Evolutionary conservation across 1,284 basidiomycete genomes (phyloP).

Genomic region (Cronartium ribicola): DNA sequence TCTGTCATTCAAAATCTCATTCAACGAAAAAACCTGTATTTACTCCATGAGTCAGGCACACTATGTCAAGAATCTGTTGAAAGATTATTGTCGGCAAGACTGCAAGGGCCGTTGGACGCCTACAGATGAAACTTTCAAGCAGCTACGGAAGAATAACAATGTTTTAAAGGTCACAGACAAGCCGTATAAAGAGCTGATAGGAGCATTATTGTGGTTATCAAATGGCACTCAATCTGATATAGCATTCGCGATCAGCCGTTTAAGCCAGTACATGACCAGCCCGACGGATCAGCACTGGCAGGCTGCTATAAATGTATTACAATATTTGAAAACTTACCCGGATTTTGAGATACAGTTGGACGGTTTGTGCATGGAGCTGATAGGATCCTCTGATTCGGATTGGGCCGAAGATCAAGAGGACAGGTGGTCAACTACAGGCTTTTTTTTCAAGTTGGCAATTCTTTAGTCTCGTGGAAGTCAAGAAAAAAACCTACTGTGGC

Average conservation of each 20-base stretch:
- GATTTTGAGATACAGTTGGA: neutral
- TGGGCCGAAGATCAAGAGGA: conserved; percentile 12
- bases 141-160: neutral
- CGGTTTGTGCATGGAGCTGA: neutral
- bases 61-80: neutral
- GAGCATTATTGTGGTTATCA: neutral
- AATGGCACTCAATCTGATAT: neutral
- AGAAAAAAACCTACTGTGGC: conserved; percentile 1
- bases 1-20: neutral
- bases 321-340: neutral
- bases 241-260: neutral
- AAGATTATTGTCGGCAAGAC: neutral
- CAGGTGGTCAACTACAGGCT: neutral
- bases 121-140: neutral
- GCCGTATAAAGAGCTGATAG: neutral
- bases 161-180: neutral
- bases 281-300: neutral
- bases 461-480: conserved; percentile 2
- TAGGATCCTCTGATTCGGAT: neutral
- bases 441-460: neutral
- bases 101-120: neutral
- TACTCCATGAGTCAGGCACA: neutral
- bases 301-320: neutral
- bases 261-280: neutral
- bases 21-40: neutral